Percentiles rank a stretch among this genome's conserved stretches.
These are phyloP conservation scores for Zygosaccharomyces siamensis DNA, from an alignment of 805 yeast species.

Conservation along the genomic window DNA sequence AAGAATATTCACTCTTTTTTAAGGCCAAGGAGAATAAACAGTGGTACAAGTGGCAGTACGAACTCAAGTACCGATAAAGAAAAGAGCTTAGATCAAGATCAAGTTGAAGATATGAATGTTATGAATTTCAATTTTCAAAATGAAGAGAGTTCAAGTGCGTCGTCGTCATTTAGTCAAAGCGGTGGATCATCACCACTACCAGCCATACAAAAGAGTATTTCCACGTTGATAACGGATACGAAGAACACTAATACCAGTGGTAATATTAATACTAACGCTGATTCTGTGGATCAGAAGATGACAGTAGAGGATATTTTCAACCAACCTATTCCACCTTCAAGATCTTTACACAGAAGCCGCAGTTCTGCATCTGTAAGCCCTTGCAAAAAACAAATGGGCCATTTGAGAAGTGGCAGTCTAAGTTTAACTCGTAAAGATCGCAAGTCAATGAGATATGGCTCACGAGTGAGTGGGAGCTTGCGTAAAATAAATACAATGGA, in stretches of 20 bases:
- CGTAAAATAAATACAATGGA: constrained; percentile 12
- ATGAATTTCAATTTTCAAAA: background rate
- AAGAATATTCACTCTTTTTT: constrained; percentile 24
- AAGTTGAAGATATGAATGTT: constrained; percentile 1
- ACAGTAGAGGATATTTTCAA: background rate
- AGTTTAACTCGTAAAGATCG: constrained; percentile 9
- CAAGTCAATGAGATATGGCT: constrained; percentile 16
- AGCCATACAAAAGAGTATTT: background rate
- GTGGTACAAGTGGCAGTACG: constrained; percentile 1
- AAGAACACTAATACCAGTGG: background rate
- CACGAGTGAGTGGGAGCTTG: constrained; percentile 25
- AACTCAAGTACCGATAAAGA: background rate
- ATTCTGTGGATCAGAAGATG: background rate
- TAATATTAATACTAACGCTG: background rate
- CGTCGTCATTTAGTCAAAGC: constrained; percentile 1
- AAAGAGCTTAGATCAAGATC: constrained; percentile 7
- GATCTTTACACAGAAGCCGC: background rate
- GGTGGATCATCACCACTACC: constrained; percentile 3
- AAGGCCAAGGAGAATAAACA: constrained; percentile 13
- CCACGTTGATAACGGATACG: constrained; percentile 3
- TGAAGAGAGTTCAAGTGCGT: constrained; percentile 1
- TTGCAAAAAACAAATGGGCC: constrained; percentile 1
- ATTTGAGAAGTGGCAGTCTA: constrained; percentile 4
- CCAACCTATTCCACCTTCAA: background rate
- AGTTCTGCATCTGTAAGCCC: constrained; percentile 5